phyloP scores from a whole-genome alignment of 2,329 filamentous ascomycete genomes.

The Alternaria incomplexa region DNA sequence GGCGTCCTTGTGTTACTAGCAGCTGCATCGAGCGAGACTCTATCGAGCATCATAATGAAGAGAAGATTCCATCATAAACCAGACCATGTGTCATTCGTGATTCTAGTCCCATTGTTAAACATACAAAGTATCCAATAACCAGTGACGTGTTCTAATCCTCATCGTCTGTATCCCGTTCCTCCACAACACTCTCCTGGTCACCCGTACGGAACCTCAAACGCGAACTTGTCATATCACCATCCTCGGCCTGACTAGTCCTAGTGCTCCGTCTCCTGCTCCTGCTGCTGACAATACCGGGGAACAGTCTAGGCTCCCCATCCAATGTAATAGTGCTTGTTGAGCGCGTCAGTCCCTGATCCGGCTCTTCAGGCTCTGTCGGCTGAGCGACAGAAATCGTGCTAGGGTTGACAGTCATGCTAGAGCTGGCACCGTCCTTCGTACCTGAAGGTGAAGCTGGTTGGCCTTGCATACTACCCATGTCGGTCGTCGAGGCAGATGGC shows the following conservation, averaged over 20 bases:
- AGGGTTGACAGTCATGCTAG: constrained; percentile 38
- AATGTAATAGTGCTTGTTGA: constrained; percentile 38
- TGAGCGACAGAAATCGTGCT: constrained; percentile 27
- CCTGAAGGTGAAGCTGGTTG: constrained; percentile 35
- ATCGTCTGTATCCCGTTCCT: constrained; percentile 16
- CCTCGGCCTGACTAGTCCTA: constrained; percentile 26
- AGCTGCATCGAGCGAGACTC: not conserved
- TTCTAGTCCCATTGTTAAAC: not conserved
- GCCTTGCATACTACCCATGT: constrained; percentile 19
- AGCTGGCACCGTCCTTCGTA: constrained; percentile 23
- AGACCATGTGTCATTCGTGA: not conserved
- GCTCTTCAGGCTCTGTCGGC: constrained; percentile 32
- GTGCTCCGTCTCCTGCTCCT: constrained; percentile 47
- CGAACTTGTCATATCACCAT: constrained; percentile 19
- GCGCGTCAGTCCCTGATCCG: constrained; percentile 23
- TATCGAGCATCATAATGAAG: not conserved
- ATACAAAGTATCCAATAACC: not conserved
- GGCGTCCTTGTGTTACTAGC: not conserved
- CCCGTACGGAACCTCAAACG: constrained; percentile 10
- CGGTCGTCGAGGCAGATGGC: constrained; percentile 28
- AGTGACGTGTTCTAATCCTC: constrained; percentile 6
- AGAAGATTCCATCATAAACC: not conserved
- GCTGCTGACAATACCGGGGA: constrained; percentile 70
- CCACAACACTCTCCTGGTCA: constrained; percentile 10
- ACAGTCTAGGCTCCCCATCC: constrained; percentile 70